Evolutionary conservation across 2,329 filamentous ascomycete species (phyloP).

Genomic region (Hawksworthiomyces lignivorus): DNA sequence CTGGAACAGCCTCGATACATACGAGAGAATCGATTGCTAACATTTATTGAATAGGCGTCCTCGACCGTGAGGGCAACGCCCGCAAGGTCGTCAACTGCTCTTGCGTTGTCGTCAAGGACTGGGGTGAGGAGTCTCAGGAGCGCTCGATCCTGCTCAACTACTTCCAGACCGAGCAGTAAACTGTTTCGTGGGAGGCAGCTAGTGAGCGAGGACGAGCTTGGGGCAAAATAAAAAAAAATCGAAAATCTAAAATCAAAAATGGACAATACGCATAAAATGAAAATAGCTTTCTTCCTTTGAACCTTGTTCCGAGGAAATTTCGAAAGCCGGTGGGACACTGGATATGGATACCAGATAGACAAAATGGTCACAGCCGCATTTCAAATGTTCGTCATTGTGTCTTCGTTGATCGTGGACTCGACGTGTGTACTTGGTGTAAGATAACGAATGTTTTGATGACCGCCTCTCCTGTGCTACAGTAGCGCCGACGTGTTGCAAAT

Average conservation of each 20-base stretch:
- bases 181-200: neutral
- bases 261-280: too few relatives aligned
- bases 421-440: too few relatives aligned
- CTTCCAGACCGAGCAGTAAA: slow-evolving; percentile 88
- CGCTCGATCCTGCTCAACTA: slow-evolving; percentile 99
- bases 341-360: slow-evolving; percentile 14
- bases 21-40: neutral
- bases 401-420: too few relatives aligned
- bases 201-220: neutral
- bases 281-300: too few relatives aligned
- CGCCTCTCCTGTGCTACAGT: too few relatives aligned
- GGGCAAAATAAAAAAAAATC: slow-evolving; percentile 7
- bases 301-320: too few relatives aligned
- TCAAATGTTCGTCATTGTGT: too few relatives aligned
- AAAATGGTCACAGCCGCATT: neutral
- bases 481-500: too few relatives aligned
- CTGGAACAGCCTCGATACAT: too few relatives aligned
- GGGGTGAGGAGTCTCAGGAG: slow-evolving; percentile 99
- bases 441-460: too few relatives aligned
- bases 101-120: slow-evolving; percentile 99
- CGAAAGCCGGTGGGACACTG: slow-evolving; percentile 7
- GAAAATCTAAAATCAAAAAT: neutral
- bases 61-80: slow-evolving; percentile 98
- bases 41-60: slow-evolving; percentile 61
- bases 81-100: slow-evolving; percentile 99